Evolutionary conservation across 306 rosid species (phyloP).

Genomic region (Castanopsis chinensis): DNA sequence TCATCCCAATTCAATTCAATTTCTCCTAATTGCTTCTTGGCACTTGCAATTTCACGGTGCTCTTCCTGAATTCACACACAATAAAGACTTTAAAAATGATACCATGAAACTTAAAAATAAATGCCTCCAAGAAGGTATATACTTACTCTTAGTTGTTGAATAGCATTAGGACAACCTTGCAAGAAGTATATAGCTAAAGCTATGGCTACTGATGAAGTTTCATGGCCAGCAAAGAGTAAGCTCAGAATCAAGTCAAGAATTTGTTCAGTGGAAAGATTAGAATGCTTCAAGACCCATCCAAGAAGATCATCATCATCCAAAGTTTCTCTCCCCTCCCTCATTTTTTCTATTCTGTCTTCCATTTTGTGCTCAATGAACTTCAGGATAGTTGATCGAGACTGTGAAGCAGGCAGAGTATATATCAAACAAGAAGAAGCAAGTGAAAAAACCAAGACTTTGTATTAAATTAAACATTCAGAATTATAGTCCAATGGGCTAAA

Average conservation of each 20-base stretch:
- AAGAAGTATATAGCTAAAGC: constrained; percentile 81
- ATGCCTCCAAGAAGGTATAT: not conserved
- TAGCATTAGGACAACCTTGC: constrained; percentile 64
- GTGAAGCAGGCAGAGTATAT: constrained; percentile 4
- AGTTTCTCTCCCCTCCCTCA: constrained; percentile 34
- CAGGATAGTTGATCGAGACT: constrained; percentile 80
- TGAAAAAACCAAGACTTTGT: not conserved
- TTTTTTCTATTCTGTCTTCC: constrained; percentile 48
- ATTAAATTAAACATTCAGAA: not conserved
- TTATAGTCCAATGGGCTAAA: not conserved
- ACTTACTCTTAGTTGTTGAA: constrained; percentile 68
- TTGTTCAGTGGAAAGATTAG: constrained; percentile 87
- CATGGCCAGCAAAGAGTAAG: constrained; percentile 96
- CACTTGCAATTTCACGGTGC: constrained; percentile 66
- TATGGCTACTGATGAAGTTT: constrained; percentile 91
- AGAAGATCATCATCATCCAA: constrained; percentile 80
- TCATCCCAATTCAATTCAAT: constrained; percentile 85
- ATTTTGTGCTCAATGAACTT: constrained; percentile 81
- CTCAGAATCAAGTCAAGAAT: constrained; percentile 87
- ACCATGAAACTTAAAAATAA: not conserved
- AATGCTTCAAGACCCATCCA: constrained; percentile 84
- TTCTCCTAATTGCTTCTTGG: constrained; percentile 65
- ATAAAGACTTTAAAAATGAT: not conserved
- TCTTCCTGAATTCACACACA: constrained; percentile 53
- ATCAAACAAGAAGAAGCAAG: not conserved